A percentile compares a stretch with the other conserved stretches of the same genome.
phyloP scores from a whole-genome alignment of 169 alveolate species.

The Plasmodium knowlesi region DNA sequence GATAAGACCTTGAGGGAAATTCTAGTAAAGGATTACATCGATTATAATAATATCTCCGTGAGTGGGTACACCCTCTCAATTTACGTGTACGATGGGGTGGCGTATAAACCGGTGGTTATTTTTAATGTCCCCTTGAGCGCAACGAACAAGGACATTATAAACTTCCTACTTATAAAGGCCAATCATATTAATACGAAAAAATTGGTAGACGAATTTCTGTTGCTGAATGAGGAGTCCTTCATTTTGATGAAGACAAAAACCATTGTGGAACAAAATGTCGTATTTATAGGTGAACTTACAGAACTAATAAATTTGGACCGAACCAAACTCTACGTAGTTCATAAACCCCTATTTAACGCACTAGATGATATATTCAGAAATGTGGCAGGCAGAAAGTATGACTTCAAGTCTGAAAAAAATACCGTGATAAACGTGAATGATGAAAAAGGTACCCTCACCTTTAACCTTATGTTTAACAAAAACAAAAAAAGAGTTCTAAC shows the following conservation, averaged over 20 bases:
- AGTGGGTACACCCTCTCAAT: conserved; percentile 43
- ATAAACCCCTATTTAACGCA: conserved; percentile 16
- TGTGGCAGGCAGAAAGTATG: conserved; percentile 42
- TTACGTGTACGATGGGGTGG: conserved; percentile 43
- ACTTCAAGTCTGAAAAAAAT: conserved; percentile 56
- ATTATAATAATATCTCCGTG: conserved; percentile 22
- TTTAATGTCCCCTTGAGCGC: conserved; percentile 67
- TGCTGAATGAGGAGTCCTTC: conserved; percentile 37
- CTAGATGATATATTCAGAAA: conserved; percentile 50
- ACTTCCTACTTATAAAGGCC: conserved; percentile 49
- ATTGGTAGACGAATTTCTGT: conserved; percentile 38
- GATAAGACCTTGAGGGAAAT: conserved; percentile 61
- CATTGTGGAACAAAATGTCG: conserved; percentile 15
- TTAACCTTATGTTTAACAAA: conserved; percentile 20
- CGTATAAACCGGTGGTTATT: conserved; percentile 11
- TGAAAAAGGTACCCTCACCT: conserved; percentile 3
- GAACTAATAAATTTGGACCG: conserved; percentile 16
- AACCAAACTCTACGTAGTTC: conserved; percentile 41
- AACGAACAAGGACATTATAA: conserved; percentile 66
- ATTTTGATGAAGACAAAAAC: conserved; percentile 4
- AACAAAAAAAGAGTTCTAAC: conserved; percentile 20
- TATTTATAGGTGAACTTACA: conserved; percentile 27
- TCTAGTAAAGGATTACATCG: conserved; percentile 23
- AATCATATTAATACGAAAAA: conserved; percentile 43
- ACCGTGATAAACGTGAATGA: background rate